Percentiles rank a stretch among this genome's conserved stretches.
Conservation (phyloP, 768 basidiomycete species). For the Mycena metata region DNA sequence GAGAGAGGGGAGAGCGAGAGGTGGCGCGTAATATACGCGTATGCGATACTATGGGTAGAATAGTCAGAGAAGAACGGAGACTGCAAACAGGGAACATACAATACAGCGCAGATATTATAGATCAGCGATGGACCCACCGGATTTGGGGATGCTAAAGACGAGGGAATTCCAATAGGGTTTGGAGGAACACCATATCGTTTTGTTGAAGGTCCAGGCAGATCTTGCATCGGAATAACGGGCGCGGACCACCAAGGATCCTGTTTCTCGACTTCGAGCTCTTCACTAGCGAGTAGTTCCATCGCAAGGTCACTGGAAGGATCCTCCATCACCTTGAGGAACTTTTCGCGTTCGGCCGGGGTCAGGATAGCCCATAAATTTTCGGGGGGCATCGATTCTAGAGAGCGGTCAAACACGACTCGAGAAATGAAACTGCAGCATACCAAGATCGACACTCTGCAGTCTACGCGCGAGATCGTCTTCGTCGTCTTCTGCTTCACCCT, state of each 20-base stretch:
- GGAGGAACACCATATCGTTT: constrained; percentile 56
- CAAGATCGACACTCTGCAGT: constrained; percentile 71
- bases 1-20: constrained; percentile 72
- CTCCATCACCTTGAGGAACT: constrained; percentile 69
- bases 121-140: constrained; percentile 60
- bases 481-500: constrained; percentile 54
- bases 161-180: constrained; percentile 60
- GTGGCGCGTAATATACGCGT: constrained; percentile 75
- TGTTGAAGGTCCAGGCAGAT: constrained; percentile 9
- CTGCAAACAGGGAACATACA: constrained; percentile 59
- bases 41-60: constrained; percentile 71
- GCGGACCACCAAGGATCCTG: constrained; percentile 83
- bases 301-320: constrained; percentile 75
- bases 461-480: constrained; percentile 63
- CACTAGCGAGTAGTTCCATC: constrained; percentile 69
- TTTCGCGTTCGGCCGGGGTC: constrained; percentile 68
- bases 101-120: constrained; percentile 78
- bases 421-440: constrained; percentile 52
- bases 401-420: not conserved
- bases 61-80: not conserved
- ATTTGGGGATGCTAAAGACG: constrained; percentile 56
- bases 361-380: constrained; percentile 74
- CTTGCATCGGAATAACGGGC: not conserved
- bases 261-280: constrained; percentile 64
- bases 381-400: constrained; percentile 66